Evolutionary conservation across 1,284 basidiomycete genomes (phyloP).

Genomic region (Chalciporus sp.): DNA sequence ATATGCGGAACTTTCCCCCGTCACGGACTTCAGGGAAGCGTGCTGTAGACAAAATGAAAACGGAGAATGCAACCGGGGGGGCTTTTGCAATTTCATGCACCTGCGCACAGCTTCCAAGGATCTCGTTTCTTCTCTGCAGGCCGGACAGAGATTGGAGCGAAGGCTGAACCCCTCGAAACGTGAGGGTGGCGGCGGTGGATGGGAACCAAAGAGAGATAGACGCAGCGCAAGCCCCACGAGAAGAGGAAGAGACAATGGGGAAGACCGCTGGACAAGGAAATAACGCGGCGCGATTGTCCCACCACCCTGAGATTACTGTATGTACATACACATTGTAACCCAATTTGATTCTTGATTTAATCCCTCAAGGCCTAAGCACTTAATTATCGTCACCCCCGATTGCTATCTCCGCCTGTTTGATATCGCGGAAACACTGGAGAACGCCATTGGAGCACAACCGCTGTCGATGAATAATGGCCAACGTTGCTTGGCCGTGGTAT

Average conservation of each 20-base stretch:
- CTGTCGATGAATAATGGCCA: too few relatives aligned
- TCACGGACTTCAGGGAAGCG: slow-evolving; percentile 98
- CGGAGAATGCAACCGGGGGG: slow-evolving; percentile 94
- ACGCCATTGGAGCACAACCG: too few relatives aligned
- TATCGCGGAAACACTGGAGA: neutral
- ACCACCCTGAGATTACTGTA: neutral
- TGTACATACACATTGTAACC: neutral
- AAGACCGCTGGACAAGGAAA: slow-evolving; percentile 77
- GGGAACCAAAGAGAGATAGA: slow-evolving; percentile 76
- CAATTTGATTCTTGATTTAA: neutral
- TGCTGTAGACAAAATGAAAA: slow-evolving; percentile 99
- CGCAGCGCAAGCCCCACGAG: slow-evolving; percentile 73
- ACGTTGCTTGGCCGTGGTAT: too few relatives aligned
- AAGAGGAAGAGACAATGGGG: slow-evolving; percentile 63
- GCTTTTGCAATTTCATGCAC: slow-evolving; percentile 99
- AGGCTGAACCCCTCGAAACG: slow-evolving; percentile 67
- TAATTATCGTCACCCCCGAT: neutral
- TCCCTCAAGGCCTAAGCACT: neutral
- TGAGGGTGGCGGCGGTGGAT: slow-evolving; percentile 70
- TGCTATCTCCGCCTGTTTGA: neutral
- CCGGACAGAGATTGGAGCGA: slow-evolving; percentile 84
- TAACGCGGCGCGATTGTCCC: slow-evolving; percentile 20
- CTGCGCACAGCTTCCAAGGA: slow-evolving; percentile 84
- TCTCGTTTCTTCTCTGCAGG: slow-evolving; percentile 76
- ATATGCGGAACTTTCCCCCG: slow-evolving; percentile 98